A percentile compares a stretch with the other conserved stretches of the same genome.
Evolutionary conservation across 495 filamentous ascomycete species (phyloP).

Genomic region (Delitschia confertaspora): DNA sequence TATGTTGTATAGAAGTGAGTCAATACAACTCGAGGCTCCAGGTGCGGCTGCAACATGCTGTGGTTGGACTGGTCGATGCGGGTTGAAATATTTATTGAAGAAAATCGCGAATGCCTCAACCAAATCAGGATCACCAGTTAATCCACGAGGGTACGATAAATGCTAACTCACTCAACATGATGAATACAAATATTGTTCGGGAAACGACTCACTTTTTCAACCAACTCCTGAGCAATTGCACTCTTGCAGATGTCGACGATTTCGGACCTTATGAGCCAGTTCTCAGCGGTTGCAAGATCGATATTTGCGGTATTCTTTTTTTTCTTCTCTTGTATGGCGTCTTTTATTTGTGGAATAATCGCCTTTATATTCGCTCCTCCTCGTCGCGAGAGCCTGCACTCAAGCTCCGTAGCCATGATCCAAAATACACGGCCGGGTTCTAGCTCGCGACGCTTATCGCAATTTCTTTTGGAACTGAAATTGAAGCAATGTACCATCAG

Average conservation of each 20-base stretch:
- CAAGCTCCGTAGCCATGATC: neutral
- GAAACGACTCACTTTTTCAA: neutral
- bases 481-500: no score
- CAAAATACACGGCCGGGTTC: no score
- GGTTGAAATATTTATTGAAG: slow-evolving; percentile 36
- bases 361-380: slow-evolving; percentile 11
- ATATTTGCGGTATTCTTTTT: slow-evolving; percentile 15
- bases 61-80: slow-evolving; percentile 32
- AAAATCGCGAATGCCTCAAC: slow-evolving; percentile 33
- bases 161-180: slow-evolving; percentile 23
- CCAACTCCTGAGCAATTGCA: slow-evolving; percentile 16
- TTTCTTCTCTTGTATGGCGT: slow-evolving; percentile 6
- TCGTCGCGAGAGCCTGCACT: slow-evolving; percentile 5
- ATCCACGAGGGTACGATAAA: slow-evolving; percentile 31
- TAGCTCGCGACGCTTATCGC: no score
- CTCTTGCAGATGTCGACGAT: slow-evolving; percentile 18
- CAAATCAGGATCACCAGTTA: slow-evolving; percentile 29
- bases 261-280: slow-evolving; percentile 23
- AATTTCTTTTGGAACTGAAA: no score
- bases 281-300: slow-evolving; percentile 33
- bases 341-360: slow-evolving; percentile 17
- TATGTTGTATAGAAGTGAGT: slow-evolving; percentile 38
- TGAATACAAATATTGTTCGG: neutral
- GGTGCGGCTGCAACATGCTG: slow-evolving; percentile 35
- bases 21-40: slow-evolving; percentile 33